Percentiles rank a stretch among this genome's conserved stretches.
Conservation (phyloP, 345 rosid species). For the Streptanthus diversifolius region DNA sequence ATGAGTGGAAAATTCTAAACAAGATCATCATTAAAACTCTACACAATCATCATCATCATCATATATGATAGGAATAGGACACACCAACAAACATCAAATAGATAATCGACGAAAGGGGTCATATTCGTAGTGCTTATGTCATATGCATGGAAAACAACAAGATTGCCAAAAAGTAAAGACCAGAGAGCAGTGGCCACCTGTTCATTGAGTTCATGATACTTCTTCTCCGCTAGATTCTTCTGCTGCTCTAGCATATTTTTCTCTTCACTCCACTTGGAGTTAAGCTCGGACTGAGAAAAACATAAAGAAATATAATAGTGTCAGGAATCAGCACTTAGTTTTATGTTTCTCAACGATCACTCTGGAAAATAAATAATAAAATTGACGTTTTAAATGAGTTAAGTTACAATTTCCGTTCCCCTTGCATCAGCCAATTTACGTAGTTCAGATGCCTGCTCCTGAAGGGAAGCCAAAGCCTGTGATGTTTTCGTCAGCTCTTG, state of each 20-base stretch:
- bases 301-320: constrained; percentile 18
- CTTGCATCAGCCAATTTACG: constrained; percentile 58
- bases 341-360: background rate
- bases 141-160: constrained; percentile 12
- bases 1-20: constrained; percentile 12
- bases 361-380: background rate
- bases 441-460: constrained; percentile 69
- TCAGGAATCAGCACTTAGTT: background rate
- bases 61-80: background rate
- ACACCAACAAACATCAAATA: background rate
- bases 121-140: constrained; percentile 1
- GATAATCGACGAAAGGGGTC: background rate
- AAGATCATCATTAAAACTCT: background rate
- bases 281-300: constrained; percentile 56
- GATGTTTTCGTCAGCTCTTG: constrained; percentile 90
- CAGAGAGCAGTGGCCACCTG: constrained; percentile 54
- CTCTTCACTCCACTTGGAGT: constrained; percentile 65
- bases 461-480: constrained; percentile 62
- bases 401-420: constrained; percentile 63
- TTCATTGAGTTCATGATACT: constrained; percentile 71
- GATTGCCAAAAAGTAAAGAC: background rate
- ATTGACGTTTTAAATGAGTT: constrained; percentile 6
- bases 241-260: constrained; percentile 57
- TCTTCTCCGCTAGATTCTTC: constrained; percentile 64
- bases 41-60: constrained; percentile 7